A percentile compares a stretch with the other conserved stretches of the same genome.
These are phyloP conservation scores for Nothophytophthora sp. DNA, from an alignment of 352 stramenopile species.

Conservation along the genomic window DNA sequence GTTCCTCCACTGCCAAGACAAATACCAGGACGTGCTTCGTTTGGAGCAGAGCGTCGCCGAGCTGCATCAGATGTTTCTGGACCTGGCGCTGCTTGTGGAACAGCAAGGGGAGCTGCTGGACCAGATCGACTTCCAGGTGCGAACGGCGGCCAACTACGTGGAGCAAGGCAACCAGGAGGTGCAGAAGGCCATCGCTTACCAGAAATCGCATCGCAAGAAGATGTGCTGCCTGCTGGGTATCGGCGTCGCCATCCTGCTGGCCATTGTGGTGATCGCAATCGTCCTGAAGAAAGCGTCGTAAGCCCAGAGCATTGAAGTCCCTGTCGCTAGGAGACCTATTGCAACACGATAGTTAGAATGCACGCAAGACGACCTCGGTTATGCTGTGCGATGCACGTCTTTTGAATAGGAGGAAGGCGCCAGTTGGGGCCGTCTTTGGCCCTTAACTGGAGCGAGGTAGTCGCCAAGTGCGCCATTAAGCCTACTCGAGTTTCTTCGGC, in stretches of 20 bases:
- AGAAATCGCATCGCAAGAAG: constrained; percentile 97
- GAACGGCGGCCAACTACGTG: constrained; percentile 95
- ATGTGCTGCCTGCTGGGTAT: constrained; percentile 91
- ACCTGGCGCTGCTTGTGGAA: constrained; percentile 97
- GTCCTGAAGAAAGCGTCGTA: constrained; percentile 54
- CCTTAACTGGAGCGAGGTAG: too few species aligned
- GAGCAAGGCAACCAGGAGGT: constrained; percentile 97
- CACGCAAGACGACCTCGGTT: too few species aligned
- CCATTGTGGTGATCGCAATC: constrained; percentile 73
- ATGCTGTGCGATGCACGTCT: too few species aligned
- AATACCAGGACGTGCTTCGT: constrained; percentile 98
- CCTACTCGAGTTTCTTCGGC: constrained; percentile 53
- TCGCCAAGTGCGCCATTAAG: too few species aligned
- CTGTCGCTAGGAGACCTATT: constrained; percentile 1
- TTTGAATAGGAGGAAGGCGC: too few species aligned
- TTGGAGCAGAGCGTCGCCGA: constrained; percentile 97
- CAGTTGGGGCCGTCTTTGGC: too few species aligned
- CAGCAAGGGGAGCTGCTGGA: constrained; percentile 98
- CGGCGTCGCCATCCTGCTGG: constrained; percentile 74
- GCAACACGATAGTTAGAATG: not conserved
- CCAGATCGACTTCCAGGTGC: constrained; percentile 97
- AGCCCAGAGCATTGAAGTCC: constrained; percentile 1
- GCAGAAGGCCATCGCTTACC: constrained; percentile 94
- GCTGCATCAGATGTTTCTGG: constrained; percentile 99
- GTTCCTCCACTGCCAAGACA: constrained; percentile 96